Conservation (phyloP, 2,329 filamentous ascomycete species). For the Akanthomyces lecanii region DNA sequence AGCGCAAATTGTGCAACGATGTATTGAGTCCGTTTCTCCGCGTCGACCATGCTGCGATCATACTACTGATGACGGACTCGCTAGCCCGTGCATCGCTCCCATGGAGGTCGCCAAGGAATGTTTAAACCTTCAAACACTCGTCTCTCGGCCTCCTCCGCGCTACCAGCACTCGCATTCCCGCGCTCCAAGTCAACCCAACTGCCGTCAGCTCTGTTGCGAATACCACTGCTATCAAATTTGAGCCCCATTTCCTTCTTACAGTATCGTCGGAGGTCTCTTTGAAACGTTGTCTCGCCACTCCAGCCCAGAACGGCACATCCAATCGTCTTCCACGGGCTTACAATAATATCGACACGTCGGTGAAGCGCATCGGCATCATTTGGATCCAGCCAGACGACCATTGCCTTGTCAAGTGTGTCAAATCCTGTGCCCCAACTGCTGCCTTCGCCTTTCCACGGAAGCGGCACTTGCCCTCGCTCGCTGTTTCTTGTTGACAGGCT, state of each 20-base stretch:
- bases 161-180: constrained; percentile 45
- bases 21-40: background rate
- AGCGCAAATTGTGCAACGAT: background rate
- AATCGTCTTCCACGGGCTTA: constrained; percentile 81
- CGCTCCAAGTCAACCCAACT: constrained; percentile 69
- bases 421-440: constrained; percentile 56
- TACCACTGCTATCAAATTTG: constrained; percentile 90
- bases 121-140: constrained; percentile 75
- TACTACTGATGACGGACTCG: background rate
- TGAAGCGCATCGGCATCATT: constrained; percentile 46
- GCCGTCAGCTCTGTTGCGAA: constrained; percentile 63
- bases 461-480: constrained; percentile 62
- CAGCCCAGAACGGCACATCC: constrained; percentile 87
- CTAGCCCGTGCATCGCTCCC: constrained; percentile 61
- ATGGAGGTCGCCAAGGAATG: constrained; percentile 61
- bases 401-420: constrained; percentile 83
- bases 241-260: constrained; percentile 66
- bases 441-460: constrained; percentile 47
- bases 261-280: constrained; percentile 78
- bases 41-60: background rate
- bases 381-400: constrained; percentile 78
- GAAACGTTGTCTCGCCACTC: constrained; percentile 84
- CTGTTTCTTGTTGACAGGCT: constrained; percentile 65
- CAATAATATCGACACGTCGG: constrained; percentile 85
- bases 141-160: constrained; percentile 71